Conservation (phyloP, 768 basidiomycete genomes). For the Hygrophoropsis aurantiaca region DNA sequence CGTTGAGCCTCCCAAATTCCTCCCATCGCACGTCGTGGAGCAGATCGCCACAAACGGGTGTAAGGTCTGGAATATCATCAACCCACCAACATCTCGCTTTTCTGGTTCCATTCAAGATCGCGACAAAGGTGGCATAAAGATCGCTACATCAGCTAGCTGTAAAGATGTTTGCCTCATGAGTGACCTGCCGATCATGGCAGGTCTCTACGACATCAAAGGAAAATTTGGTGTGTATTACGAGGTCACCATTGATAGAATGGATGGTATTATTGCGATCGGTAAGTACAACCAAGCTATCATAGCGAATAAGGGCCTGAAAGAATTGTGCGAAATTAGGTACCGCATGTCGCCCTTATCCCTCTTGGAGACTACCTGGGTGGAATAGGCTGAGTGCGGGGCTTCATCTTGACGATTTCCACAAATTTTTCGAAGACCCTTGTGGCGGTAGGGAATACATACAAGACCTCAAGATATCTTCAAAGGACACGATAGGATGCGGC, state of each 20-base stretch:
- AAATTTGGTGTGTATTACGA: constrained; percentile 67
- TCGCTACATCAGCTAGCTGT: constrained; percentile 44
- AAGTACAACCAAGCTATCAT: constrained; percentile 6
- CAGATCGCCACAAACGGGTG: constrained; percentile 46
- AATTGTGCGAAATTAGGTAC: constrained; percentile 42
- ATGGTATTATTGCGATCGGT: constrained; percentile 61
- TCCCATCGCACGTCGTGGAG: constrained; percentile 55
- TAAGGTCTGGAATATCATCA: constrained; percentile 53
- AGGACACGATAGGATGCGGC: constrained; percentile 63
- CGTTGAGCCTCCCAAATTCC: constrained; percentile 40
- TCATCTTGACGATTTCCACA: constrained; percentile 70
- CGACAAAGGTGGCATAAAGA: constrained; percentile 35
- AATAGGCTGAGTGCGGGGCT: constrained; percentile 63
- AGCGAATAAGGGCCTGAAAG: neutral
- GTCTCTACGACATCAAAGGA: constrained; percentile 55
- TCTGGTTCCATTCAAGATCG: constrained; percentile 40
- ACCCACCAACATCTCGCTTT: constrained; percentile 42
- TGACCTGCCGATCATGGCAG: constrained; percentile 58
- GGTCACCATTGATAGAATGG: constrained; percentile 52
- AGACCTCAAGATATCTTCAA: constrained; percentile 33
- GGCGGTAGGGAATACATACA: constrained; percentile 60
- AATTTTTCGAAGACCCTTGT: constrained; percentile 68
- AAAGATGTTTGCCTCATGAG: constrained; percentile 56
- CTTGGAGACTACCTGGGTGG: constrained; percentile 71
- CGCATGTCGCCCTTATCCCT: constrained; percentile 63